Evolutionary conservation across 176 grass and related monocot species (phyloP), one percentile per base, ranked within the genome.

Genomic region (Carex scoparia): DNA sequence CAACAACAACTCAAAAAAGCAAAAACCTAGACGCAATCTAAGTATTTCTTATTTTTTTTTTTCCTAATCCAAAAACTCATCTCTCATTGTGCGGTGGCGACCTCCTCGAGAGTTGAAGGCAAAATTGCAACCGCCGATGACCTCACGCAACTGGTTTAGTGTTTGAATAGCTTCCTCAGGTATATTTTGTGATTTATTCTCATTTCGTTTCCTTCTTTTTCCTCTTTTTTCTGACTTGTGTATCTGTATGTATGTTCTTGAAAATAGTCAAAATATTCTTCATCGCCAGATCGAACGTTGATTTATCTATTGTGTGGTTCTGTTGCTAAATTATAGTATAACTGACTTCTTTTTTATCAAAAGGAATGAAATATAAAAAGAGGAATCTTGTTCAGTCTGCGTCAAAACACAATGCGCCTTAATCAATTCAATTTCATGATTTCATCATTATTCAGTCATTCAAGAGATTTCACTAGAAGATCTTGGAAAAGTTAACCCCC

Each of bases 1-100:
- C 33, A 19, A 71, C 37, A 42, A 28, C 59, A n/a, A 23, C 38
- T 40, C 38, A 63, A 8, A 28, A 64, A 64, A 64, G 60, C 60
- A n/a, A 62, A 62, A 71, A 71, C 37, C 68, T 44, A 71, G 16
- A 71, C 14, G 68, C 68, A 71, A 71, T 69, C 68, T 19, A 46
- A 71, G 2, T 19, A n/a, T 8, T 70, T 44, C 7, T 44, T 16
- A 3, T 46, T 71, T 44, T 11, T 46, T 19, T 44, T 42, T 37
- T 16, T 71, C 15, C 31, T 32, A 7, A 42, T 71, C 68, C 16
- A 4, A 71, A 69, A 67, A 38, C 7, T 13, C 13, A 69, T 69
- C 37, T 69, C 33, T 19, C 14, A 44, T 19, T 71, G 33, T 44
- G 37, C 68, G 37, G 68, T 71, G 67, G 68, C 37, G 33, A 44